Conservation (phyloP, 148 eudicot genomes). For the Chenopodium berlandieri region DNA sequence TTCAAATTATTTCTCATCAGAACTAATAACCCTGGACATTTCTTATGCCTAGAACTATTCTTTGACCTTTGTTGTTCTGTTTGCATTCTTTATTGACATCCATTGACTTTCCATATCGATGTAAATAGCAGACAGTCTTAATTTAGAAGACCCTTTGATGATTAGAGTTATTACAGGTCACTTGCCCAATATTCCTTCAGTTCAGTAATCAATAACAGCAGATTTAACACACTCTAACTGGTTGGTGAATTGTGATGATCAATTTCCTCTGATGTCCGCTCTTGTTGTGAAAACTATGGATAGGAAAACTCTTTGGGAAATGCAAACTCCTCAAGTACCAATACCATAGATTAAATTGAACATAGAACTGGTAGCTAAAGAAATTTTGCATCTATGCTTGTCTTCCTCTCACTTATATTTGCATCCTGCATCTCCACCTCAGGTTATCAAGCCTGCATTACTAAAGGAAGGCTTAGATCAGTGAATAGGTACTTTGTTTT, state of each 20-base stretch:
- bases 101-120: too few relatives aligned
- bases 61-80: too few relatives aligned
- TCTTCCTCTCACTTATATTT: background rate
- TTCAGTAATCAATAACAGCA: background rate
- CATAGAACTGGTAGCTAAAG: background rate
- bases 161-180: background rate
- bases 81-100: too few relatives aligned
- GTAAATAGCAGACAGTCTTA: too few relatives aligned
- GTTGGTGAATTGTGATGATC: background rate
- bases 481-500: constrained; percentile 65
- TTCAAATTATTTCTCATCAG: background rate
- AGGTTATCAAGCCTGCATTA: constrained; percentile 86
- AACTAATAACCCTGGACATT: background rate
- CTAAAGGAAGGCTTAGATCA: constrained; percentile 86
- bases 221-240: background rate
- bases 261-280: constrained; percentile 20
- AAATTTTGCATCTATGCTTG: background rate
- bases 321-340: constrained; percentile 96
- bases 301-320: constrained; percentile 63
- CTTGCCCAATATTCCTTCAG: background rate
- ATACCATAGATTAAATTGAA: constrained; percentile 3
- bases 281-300: constrained; percentile 85
- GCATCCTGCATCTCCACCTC: constrained; percentile 15
- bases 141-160: background rate
- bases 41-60: background rate